These are phyloP conservation scores for Cardamine occulta DNA, from an alignment of 345 rosid genomes.

Conservation along the genomic window DNA sequence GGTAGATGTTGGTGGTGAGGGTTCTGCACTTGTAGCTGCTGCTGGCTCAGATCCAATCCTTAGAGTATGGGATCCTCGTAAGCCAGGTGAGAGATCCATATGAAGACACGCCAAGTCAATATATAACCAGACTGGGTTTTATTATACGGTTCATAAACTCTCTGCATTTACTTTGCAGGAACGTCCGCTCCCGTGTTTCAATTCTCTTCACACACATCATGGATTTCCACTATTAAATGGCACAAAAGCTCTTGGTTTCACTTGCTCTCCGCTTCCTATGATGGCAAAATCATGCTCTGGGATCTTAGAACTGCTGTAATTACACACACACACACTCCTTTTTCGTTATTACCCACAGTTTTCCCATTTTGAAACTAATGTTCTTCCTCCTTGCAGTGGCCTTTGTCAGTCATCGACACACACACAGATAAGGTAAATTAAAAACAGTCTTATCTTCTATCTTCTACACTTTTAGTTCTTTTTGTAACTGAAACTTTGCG, in stretches of 20 bases:
- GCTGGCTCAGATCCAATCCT: slow-evolving; percentile 91
- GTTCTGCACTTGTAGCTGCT: slow-evolving; percentile 84
- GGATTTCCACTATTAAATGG: slow-evolving; percentile 98
- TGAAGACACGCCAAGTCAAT: slow-evolving; percentile 1
- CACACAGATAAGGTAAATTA: slow-evolving; percentile 79
- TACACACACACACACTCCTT: slow-evolving; percentile 3
- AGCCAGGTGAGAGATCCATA: slow-evolving; percentile 67
- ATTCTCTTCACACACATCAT: slow-evolving; percentile 82
- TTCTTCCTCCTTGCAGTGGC: slow-evolving; percentile 74
- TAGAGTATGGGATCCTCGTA: slow-evolving; percentile 98
- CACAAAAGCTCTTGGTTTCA: slow-evolving; percentile 80
- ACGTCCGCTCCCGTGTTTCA: slow-evolving; percentile 86
- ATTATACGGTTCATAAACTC: background rate
- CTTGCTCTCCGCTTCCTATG: slow-evolving; percentile 90
- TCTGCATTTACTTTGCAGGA: slow-evolving; percentile 52
- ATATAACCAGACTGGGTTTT: slow-evolving; percentile 15
- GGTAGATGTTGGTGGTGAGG: slow-evolving; percentile 91
- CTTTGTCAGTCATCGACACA: slow-evolving; percentile 70
- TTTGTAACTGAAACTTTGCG: background rate
- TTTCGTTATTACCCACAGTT: background rate
- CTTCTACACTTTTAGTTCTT: background rate
- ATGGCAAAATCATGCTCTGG: slow-evolving; percentile 99
- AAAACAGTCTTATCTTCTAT: background rate
- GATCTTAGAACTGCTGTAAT: slow-evolving; percentile 98
- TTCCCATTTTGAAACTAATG: background rate